Evolutionary conservation across 768 basidiomycete species (phyloP), one percentile per base, ranked within the genome.

Genomic region (Russula ochroleuca): DNA sequence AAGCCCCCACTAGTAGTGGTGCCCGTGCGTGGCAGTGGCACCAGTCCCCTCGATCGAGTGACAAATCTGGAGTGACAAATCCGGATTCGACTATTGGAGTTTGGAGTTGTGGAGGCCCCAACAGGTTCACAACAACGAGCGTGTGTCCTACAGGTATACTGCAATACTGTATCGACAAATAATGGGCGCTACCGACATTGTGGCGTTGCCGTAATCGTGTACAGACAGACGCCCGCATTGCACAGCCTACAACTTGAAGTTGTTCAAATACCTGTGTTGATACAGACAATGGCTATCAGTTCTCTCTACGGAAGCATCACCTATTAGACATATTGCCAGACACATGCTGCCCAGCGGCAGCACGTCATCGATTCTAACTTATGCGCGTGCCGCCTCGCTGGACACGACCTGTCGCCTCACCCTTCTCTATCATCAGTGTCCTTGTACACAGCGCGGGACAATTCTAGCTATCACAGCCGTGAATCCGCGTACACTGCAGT

Each of bases 361-460:
- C 87, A 89, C 74, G 78, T 89, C 73, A 80, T 88, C 69, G 77
- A 81, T 70, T 85, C n/a, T n/a, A n/a, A n/a, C n/a, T 86, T 40
- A 87, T 86, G 72, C 68, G 85, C 41, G n/a, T 21, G 15, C 45
- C 31, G n/a, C 13, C 51, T 35, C 28, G 28, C 28, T 1, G 1
- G 35, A 35, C 35, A 6, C 8, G 8, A 8, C 35, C 10, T 35
- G 8, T 35, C 35, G 3, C 40, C 78, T 88, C 35, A 85, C 88
- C 3, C 90, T 5, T 90, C 9, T 80, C 85, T 37, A 69, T 90
- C 63, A 80, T 80, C n/a, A n/a, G 80, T 14, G 80, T 81, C 67
- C 53, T 85, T 41, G 79, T 76, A 59, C 81, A 90, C 41, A 68
- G 85, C 10, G 67, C 82, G 47, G 79, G 80, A 47, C 89, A 92